Conservation (phyloP, 2,329 filamentous ascomycete species). For the Fusarium mundagurra region DNA sequence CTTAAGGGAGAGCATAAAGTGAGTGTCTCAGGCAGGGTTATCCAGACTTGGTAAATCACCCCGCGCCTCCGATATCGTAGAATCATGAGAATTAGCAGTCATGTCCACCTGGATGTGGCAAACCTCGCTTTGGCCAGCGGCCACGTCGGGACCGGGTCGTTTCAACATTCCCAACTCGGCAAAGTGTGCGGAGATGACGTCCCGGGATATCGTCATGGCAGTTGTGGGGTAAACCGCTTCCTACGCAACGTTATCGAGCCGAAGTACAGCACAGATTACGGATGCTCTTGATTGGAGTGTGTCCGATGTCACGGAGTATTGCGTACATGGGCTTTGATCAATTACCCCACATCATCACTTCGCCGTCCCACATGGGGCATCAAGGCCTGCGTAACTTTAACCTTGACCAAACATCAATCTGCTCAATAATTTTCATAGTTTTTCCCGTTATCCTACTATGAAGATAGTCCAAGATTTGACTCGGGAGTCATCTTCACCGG, state of each 20-base stretch:
- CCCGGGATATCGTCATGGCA: background rate
- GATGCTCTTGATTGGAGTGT: background rate
- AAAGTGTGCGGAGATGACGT: slow-evolving; percentile 8
- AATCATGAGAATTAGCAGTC: background rate
- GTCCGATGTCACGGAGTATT: background rate
- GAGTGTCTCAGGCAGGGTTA: background rate
- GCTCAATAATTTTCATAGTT: too few relatives aligned
- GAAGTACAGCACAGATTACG: background rate
- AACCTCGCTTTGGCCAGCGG: slow-evolving; percentile 7
- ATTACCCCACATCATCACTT: background rate
- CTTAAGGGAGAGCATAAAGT: background rate
- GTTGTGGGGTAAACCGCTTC: background rate
- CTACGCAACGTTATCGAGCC: background rate
- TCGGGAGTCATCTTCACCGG: too few relatives aligned
- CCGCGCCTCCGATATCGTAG: background rate
- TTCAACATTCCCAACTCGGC: slow-evolving; percentile 22
- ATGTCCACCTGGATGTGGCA: background rate
- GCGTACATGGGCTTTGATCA: background rate
- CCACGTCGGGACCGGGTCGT: slow-evolving; percentile 18
- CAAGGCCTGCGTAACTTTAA: too few relatives aligned
- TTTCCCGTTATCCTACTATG: too few relatives aligned
- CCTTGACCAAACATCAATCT: too few relatives aligned
- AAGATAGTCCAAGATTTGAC: too few relatives aligned
- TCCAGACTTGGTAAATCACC: background rate
- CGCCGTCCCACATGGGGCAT: background rate